Evolutionary conservation across 805 yeast species (phyloP).

Genomic region (Wickerhamiella sergipiensis): DNA sequence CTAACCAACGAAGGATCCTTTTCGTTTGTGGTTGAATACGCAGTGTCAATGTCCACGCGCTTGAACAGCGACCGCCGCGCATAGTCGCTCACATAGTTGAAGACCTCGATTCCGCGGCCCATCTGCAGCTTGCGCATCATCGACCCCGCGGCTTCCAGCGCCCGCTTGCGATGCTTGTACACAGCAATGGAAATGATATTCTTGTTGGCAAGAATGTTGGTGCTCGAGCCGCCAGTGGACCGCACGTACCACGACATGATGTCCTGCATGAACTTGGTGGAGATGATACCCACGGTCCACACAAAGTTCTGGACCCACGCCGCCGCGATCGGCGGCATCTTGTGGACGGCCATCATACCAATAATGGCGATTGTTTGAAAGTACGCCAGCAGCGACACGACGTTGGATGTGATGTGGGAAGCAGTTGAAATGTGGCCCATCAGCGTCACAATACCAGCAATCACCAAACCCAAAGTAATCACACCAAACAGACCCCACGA

Average conservation of each 20-base stretch:
- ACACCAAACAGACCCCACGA: constrained; percentile 94
- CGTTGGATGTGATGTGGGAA: constrained; percentile 93
- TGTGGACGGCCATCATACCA: constrained; percentile 87
- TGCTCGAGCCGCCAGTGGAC: constrained; percentile 78
- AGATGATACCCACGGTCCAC: constrained; percentile 91
- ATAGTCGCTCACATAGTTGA: not conserved
- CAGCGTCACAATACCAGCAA: constrained; percentile 77
- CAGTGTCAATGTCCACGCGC: constrained; percentile 7
- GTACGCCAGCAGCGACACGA: constrained; percentile 81
- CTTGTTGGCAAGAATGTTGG: constrained; percentile 55
- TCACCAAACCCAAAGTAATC: constrained; percentile 73
- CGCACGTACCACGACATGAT: constrained; percentile 20
- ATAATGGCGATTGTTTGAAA: constrained; percentile 88
- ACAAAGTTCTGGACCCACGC: constrained; percentile 96
- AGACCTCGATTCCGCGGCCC: not conserved
- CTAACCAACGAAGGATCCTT: constrained; percentile 41
- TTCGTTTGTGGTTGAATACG: constrained; percentile 32
- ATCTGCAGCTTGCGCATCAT: not conserved
- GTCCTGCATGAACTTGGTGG: constrained; percentile 56
- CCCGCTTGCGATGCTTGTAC: constrained; percentile 32
- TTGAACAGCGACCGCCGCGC: not conserved
- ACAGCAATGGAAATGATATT: constrained; percentile 68
- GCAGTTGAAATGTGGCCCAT: constrained; percentile 87
- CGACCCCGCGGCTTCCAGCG: constrained; percentile 8
- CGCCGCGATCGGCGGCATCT: constrained; percentile 92